Base-by-base conservation (phyloP, 2,329 filamentous ascomycete genomes). In the Helicocarpus griseus region DNA sequence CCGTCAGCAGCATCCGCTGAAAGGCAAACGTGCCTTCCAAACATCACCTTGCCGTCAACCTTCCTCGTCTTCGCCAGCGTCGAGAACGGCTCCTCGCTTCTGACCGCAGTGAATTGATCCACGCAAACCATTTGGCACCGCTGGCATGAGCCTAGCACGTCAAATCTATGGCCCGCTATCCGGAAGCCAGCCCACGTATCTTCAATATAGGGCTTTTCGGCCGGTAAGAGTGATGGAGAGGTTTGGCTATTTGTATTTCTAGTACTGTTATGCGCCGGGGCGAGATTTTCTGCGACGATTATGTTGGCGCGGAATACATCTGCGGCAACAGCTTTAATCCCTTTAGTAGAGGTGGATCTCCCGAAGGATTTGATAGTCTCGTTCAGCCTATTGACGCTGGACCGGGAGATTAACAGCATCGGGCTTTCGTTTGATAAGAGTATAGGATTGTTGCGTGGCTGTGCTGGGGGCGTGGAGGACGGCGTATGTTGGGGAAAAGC, bases 41-140 rank as follows among this genome's bases (percentile, higher is more conserved):
- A 98, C 59, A 86, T 86, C 2, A 96, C 85, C 68, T 89, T 89
- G 1, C 89, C 88, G 48, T 87, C 82, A 56, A 88, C 82, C 52
- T 87, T 80, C 58, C 93, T 80, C 9, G 88, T 95, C 73, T 94
- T 95, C 1, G 87, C 85, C 53, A 98, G 71, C 0, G 89, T 96
- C 3, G 86, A 80, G 63, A 93, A 95, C 0, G 93, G 93, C 66
- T 97, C 93, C 56, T 89, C 82, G 56, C 83, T 81, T 65, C 82
- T 86, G 56, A 82, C 77, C 0, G 83, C 89, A 11, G 85, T 95
- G 44, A 82, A 74, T 66, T 96, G 93, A 62, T 98, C 84, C 43
- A 97, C 81, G 64, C 91, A 96, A 8, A 98, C 85, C 90, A 98
- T 97, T 66, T 95, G 89, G 60, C 93, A 98, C 53, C 93, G 76